phyloP scores from a whole-genome alignment of 345 rosid species.

The Syzygium aqueum region DNA sequence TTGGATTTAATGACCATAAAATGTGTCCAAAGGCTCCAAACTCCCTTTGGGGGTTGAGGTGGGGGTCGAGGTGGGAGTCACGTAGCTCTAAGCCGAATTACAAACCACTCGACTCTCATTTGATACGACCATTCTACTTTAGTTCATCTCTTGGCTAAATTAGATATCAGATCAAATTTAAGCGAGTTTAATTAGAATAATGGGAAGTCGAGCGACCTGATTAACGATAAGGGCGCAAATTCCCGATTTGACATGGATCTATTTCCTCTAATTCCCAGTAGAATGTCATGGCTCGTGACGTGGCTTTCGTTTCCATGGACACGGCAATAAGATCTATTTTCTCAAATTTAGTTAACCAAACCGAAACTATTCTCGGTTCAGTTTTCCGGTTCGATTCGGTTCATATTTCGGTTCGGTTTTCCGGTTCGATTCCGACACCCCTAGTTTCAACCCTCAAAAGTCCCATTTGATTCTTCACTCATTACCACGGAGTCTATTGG shows the following conservation, averaged over 20 bases:
- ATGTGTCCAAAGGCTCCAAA: not conserved
- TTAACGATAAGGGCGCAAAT: not conserved
- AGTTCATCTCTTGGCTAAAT: not conserved
- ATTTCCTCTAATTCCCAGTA: not conserved
- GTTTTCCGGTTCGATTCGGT: not conserved
- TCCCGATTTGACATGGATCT: not conserved
- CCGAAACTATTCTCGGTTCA: no score
- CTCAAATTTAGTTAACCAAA: no score
- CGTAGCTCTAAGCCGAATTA: not conserved
- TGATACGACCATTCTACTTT: not conserved
- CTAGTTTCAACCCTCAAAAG: not conserved
- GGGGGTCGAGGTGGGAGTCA: no score
- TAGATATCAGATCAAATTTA: not conserved
- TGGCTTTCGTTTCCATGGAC: not conserved
- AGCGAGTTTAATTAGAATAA: not conserved
- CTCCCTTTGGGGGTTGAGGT: not conserved
- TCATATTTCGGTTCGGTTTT: not conserved
- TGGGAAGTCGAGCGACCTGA: not conserved
- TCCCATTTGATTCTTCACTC: not conserved
- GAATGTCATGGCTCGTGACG: not conserved
- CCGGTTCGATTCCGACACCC: no score
- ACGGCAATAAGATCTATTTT: not conserved
- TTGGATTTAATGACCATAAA: not conserved
- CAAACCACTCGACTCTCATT: accelerated
- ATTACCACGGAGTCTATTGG: not conserved